Evolutionary conservation across 2,329 filamentous ascomycete genomes (phyloP), one percentile per base, ranked within the genome.

Genomic region (Alternaria longipes): DNA sequence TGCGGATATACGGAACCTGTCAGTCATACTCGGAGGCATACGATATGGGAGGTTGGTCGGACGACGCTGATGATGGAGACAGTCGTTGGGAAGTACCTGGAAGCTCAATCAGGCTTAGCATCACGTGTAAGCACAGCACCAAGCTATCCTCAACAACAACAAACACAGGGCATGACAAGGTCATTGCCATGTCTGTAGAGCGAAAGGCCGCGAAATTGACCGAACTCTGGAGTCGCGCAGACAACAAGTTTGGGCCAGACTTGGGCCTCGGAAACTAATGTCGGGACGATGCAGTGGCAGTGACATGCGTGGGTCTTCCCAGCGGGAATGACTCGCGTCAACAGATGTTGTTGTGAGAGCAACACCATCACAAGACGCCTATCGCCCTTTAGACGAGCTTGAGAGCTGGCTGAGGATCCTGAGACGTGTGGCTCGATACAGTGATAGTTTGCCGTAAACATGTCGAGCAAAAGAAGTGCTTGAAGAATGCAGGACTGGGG

Each of bases 271-370:
- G 57, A 42, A 24, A 45, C 57, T 60, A 56, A 60, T 32, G 40
- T 51, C 53, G 57, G 53, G 32, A 56, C 57, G 45, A 46, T 56
- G 34, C 44, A 54, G 38, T 32, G 42, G 18, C 22, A 40, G 38
- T 32, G 42, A 36, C 18, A 36, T 56, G 38, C 57, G 47, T 60
- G 57, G 53, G 46, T 56, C 30, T 41, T 51, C 53, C 57, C 56
- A 54, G 53, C 30, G 34, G 26, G 40, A 45, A 51, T 60, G 57
- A 60, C 57, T 60, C 57, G 57, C 47, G 26, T 24, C 26, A 42
- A 8, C 42, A 16, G 56, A 36, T 34, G 30, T 26, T 50, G 46
- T 38, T 38, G 9, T 50, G 30, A 11, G 20, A 38, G 14, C 20
- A 18, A 4, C 2, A 36, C 5, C 3, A 1, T 3, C 28, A 18